Base-by-base conservation (phyloP, 176 grass and related monocot genomes). In the Triticum urartu region DNA sequence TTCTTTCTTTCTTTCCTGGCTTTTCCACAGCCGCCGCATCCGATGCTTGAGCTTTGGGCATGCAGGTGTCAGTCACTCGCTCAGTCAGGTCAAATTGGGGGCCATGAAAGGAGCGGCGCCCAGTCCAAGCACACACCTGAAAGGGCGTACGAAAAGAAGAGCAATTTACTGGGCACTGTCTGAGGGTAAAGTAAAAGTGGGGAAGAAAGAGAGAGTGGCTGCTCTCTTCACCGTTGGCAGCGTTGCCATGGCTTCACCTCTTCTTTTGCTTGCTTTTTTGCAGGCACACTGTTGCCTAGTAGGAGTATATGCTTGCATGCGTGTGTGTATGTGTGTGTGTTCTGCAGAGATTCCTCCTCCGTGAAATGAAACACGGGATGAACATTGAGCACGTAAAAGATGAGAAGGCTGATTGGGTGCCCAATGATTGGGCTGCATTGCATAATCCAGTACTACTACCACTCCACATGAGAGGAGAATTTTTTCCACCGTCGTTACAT, bases 121-220 rank as follows among this genome's bases (percentile, higher is more conserved):
- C 81, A 78, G 65, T 81, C 76, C 89, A 72, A 88, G 30, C 86
- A 60, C 78, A 38, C 86, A 60, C 78, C 86, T 82, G 86, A 86
- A 91, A 88, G 90, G 70, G 18, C 77, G 77, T 24, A 78, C 64
- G 50, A 88, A 88, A 91, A 91, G 82, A 91, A 59, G 90, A 78
- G 90, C 71, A 86, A 88, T 47, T 91, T 81, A 81, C 82, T 38
- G 78, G 50, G 32, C 43, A 68, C 89, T 36, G 35, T 6, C 35
- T 33, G 86, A 67, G 21, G 65, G 22, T 56, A 88, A 91, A 88
- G 86, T 40, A 82, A 91, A 91, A 91, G 90, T 60, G 83, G 45
- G 82, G 85, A 38, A 7, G 36, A 38, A 20, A 85, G 81, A 11
- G 76, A 60, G 64, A 5, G 77, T 82, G 86, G 15, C 42, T 66